Base-by-base conservation (phyloP, 2,329 filamentous ascomycete species). In the Lachnellula arida region DNA sequence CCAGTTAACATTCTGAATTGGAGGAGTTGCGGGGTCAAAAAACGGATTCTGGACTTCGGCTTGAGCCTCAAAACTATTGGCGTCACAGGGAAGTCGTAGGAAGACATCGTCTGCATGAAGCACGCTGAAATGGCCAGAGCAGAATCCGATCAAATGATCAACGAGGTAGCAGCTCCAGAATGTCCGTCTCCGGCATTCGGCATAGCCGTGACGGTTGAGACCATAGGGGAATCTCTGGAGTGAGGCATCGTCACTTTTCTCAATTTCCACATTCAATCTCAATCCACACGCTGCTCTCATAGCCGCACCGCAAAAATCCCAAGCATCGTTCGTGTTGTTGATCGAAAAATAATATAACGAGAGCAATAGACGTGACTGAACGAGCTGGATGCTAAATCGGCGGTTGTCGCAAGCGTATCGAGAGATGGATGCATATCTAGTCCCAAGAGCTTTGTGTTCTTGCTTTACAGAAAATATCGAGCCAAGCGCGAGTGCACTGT, bases 161-260 rank as follows among this genome's bases (percentile, higher is more conserved):
- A 88, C 78, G 63, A 89, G 73, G 62, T 86, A 88, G 51, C 83
- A 79, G 28, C 84, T 81, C 87, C 87, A 91, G 65, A 89, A 86
- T 0, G 86, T 89, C 54, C 88, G 78, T 60, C 87, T 78, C 57
- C 83, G 79, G 63, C 85, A 86, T 70, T 91, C 88, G 23, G 80
- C 78, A 62, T 85, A 80, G 32, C 80, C 81, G 49, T 72, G 71
- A 55, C 75, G 77, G 62, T 78, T 81, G 60, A 88, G 75, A 19
- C 77, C 81, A 64, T 82, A 85, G 4, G 82, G 81, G 52, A 76
- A 79, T 0, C 66, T 65, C n/a, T 71, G 65, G 14, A 72, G 60
- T 15, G 58, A 58, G 3, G 65, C 71, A 49, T 79, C 78, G 1
- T 72, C 69, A 5, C 72, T 78, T 65, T 67, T 75, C 58, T 71